phyloP scores from a whole-genome alignment of 1,284 basidiomycete genomes.

The Puccinia triticina region DNA sequence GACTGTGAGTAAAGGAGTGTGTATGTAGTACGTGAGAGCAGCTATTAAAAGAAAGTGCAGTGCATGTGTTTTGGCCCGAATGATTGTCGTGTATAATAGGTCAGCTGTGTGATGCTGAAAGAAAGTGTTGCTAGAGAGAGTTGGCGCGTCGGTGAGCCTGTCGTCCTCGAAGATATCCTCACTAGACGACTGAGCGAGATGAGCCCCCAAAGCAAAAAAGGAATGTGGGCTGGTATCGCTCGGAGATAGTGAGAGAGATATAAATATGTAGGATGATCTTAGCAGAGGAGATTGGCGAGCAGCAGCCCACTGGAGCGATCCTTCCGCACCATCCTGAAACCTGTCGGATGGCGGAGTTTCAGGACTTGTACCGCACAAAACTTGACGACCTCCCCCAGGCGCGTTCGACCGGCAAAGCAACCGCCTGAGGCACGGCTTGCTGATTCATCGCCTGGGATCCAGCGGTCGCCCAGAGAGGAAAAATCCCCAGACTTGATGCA shows the following conservation, averaged over 20 bases:
- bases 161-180: conserved; percentile 7
- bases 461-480: background rate
- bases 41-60: conserved; percentile 15
- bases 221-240: background rate
- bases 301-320: background rate
- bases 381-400: background rate
- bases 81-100: conserved; percentile 5
- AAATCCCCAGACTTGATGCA: background rate
- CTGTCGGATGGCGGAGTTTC: conserved; percentile 22
- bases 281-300: conserved; percentile 10
- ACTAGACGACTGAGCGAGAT: conserved; percentile 15
- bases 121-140: conserved; percentile 12
- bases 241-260: background rate
- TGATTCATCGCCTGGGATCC: background rate
- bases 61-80: background rate
- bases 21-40: background rate
- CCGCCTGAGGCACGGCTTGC: background rate
- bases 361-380: background rate
- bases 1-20: background rate
- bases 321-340: conserved; percentile 20
- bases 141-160: background rate
- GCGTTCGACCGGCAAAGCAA: conserved; percentile 3
- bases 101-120: background rate
- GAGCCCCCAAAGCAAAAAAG: background rate
- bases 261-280: conserved; percentile 3